Evolutionary conservation across 495 filamentous ascomycete genomes (phyloP).

Genomic region (Chaetomium cochliodes): DNA sequence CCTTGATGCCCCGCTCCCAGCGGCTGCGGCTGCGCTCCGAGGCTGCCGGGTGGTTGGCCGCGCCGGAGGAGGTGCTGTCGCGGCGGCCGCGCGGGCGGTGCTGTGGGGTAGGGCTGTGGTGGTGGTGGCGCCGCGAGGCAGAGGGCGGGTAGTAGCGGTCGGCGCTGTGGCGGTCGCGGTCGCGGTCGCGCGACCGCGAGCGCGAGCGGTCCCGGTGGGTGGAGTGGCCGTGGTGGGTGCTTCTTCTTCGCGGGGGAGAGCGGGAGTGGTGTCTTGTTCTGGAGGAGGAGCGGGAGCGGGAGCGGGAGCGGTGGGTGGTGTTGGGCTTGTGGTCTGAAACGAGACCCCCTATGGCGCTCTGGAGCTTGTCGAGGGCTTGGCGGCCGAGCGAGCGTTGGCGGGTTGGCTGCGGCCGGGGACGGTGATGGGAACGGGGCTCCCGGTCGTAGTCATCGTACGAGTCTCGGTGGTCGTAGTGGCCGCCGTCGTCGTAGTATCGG

Average conservation of each 20-base stretch:
- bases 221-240: neutral
- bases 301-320: conserved; percentile 3
- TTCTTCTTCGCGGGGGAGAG: neutral
- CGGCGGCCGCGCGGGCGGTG: conserved; percentile 14
- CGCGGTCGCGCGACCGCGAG: neutral
- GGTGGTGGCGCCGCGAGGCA: neutral
- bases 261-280: neutral
- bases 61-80: conserved; percentile 1
- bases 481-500: conserved; percentile 11
- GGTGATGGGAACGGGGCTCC: conserved; percentile 12
- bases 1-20: conserved; percentile 23
- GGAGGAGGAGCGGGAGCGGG: neutral
- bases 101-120: neutral
- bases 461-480: neutral
- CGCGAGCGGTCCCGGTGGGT: conserved; percentile 4
- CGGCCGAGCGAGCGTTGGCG: conserved; percentile 31
- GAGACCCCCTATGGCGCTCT: conserved; percentile 21
- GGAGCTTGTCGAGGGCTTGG: conserved; percentile 28
- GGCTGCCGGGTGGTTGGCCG: neutral
- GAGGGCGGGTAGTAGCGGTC: conserved; percentile 16
- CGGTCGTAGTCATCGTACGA: neutral
- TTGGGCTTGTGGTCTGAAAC: conserved; percentile 18
- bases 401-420: neutral
- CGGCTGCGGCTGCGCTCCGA: conserved; percentile 12
- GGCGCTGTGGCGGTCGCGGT: neutral